Base-by-base conservation (phyloP, 2,329 filamentous ascomycete species). In the Diaporthe citri region DNA sequence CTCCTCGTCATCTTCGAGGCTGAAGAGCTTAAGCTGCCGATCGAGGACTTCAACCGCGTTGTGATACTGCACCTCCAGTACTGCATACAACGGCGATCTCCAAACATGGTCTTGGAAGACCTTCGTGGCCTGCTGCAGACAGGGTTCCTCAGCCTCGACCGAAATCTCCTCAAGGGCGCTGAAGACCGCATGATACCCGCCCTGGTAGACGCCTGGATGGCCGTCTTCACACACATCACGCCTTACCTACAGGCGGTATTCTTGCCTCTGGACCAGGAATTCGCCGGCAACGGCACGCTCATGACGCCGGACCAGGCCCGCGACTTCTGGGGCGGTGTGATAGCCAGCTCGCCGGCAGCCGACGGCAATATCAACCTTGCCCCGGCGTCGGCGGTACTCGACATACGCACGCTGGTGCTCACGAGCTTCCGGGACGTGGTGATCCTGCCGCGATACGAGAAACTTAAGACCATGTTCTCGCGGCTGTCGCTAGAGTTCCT, bases 181-280 rank as follows among this genome's bases (percentile, higher is more conserved):
- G 96, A 98, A 80, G 96, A 98, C 76, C 91, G 93, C 46, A 90
- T 98, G n/a, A 95, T 98, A 31, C 94, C 95, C 0, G 92, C 95
- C 73, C 88, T 99, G 0, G 96, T 98, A 3, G 95, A 98, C 81
- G 92, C 98, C 81, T 99, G 97, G 97, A 91, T 97, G 75, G 92
- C 97, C 62, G 96, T 97, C 0, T 98, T 98, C 80, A 96, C 95
- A 3, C 94, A 91, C 9, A 94, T 98, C 51, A 85, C 98, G 7
- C 97, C 97, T 0, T 98, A 98, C 81, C 92, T 99, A 79, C 96
- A 98, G 85, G 95, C 96, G 1, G 96, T 98, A 1, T 98, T 99
- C 81, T 86, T 99, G 2, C 97, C 96, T 0, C 86, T 99, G 1
- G 97, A 99, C 80, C 90, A 98, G 15, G 97, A 99, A 82, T 97